These are phyloP conservation scores for Rhodocollybia butyracea DNA, from an alignment of 768 basidiomycete genomes.

Conservation along the genomic window DNA sequence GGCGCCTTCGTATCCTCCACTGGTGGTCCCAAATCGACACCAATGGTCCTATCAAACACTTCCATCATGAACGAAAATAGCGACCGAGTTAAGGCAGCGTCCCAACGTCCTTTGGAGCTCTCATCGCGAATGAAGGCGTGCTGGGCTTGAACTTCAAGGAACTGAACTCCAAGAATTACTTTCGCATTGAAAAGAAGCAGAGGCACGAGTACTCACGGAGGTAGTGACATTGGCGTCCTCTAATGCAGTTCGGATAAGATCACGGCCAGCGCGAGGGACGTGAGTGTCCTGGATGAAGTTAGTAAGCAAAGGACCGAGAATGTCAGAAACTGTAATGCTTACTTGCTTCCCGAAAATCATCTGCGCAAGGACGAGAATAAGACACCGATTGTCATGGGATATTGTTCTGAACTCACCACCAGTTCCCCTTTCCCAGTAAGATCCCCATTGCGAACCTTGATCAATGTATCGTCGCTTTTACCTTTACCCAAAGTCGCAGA, in stretches of 20 bases:
- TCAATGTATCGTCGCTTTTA: conserved; percentile 78
- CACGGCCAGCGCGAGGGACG: conserved; percentile 83
- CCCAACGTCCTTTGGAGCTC: conserved; percentile 91
- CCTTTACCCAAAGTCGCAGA: conserved; percentile 82
- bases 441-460: conserved; percentile 70
- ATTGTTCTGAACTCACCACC: conserved; percentile 48
- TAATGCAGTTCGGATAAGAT: conserved; percentile 76
- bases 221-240: conserved; percentile 74
- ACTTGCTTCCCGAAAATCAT: conserved; percentile 97
- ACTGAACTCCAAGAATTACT: conserved; percentile 46
- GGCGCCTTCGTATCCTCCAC: conserved; percentile 40
- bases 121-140: conserved; percentile 96
- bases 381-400: neutral
- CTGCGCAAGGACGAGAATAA: conserved; percentile 28
- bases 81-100: conserved; percentile 82
- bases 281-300: conserved; percentile 70
- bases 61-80: conserved; percentile 89
- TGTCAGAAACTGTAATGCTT: conserved; percentile 9
- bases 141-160: conserved; percentile 94
- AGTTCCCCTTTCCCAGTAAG: conserved; percentile 79
- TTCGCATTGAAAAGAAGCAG: neutral
- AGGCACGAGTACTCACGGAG: conserved; percentile 48
- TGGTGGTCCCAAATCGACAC: conserved; percentile 77
- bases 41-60: conserved; percentile 86
- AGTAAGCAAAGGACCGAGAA: conserved; percentile 1